Base-by-base conservation (phyloP, 495 filamentous ascomycete genomes). In the Chaetomidium leptoderma region DNA sequence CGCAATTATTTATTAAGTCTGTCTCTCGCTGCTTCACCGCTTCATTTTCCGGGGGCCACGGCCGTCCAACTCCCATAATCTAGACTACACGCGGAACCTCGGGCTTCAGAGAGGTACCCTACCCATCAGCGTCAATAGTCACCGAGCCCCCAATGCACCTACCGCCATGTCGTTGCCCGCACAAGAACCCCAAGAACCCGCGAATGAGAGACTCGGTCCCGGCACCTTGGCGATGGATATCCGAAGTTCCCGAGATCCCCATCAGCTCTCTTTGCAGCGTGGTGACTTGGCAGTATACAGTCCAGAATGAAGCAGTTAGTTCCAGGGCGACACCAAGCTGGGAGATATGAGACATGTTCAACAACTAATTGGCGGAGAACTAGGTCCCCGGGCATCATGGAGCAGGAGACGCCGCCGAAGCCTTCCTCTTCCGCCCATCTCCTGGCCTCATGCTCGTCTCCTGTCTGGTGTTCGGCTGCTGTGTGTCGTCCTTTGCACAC, bases 381-480 rank as follows among this genome's bases (percentile, higher is more conserved):
- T 35, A 59, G 59, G 14, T 47, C 16, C 45, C 39, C 9, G 60
- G 9, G 36, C 39, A 58, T 13, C 35, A 59, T 27, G 42, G 13
- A 37, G 47, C n/a, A 16, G 33, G 29, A 13, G 16, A 36, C 13
- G 23, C 46, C 11, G 1, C 37, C 17, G 9, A 10, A 45, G 47
- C n/a, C 44, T 68, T 70, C 29, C 40, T 72, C 29, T 49, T 67
- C 43, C 59, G 64, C 35, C 68, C 73, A 14, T 61, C 71, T 14
- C 69, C 75, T 14, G 66, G 55, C 26, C 57, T 75, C 42, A 74
- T 78, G 66, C 72, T 78, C 26, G 60, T 60, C 26, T 73, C 73
- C n/a, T 78, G 74, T 52, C 50, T 78, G 21, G 59, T 74, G 14
- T 64, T 78, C 17, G 77, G 76, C 21, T 78, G 73, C 51, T 72